Evolutionary conservation across 1,139 yeast genomes (phyloP), one percentile per base, ranked within the genome.

Genomic region (Pneumocystis murina): DNA sequence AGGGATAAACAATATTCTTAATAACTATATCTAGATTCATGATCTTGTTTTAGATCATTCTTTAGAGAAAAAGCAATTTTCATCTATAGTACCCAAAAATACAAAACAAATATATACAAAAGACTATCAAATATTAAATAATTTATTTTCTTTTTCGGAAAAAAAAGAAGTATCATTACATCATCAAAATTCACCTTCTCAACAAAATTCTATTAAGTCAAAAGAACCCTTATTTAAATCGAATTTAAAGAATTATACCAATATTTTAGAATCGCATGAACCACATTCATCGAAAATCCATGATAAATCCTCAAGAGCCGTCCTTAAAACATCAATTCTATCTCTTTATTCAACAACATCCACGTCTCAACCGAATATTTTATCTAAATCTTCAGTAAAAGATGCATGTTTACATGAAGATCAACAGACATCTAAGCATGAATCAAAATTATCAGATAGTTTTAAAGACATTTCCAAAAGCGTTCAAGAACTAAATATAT

Each of bases 341-440:
- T 89, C 97, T 28, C 79, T 92, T 65, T 92, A 92, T 73, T 86
- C 97, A 1, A 81, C 87, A 1, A 88, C 92, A n/a, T 68, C 62
- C 20, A 10, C 55, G 7, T 20, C 16, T 48, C 55, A 24, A 6
- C 28, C 33, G 24, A 48, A 48, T 48, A 20, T 10, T 48, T 8
- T 12, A 24, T 12, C 55, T 24, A 48, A 48, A 10, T 5, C 24
- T 48, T 48, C 33, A 12, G 30, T 7, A 24, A 20, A 12, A 48
- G 33, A 48, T 20, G 1, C 55, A 48, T 48, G 33, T 24, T 48
- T 24, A 12, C 16, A 24, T 24, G 55, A 48, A 24, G 20, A 17
- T 48, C 14, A 7, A 10, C 6, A 20, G 24, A 24, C 16, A 12
- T 48, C 55, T 12, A 48, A 48, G 7, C 33, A 48, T 48, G 55